Conservation (phyloP, 2,329 filamentous ascomycete species). For the Cladosporium sp. region DNA sequence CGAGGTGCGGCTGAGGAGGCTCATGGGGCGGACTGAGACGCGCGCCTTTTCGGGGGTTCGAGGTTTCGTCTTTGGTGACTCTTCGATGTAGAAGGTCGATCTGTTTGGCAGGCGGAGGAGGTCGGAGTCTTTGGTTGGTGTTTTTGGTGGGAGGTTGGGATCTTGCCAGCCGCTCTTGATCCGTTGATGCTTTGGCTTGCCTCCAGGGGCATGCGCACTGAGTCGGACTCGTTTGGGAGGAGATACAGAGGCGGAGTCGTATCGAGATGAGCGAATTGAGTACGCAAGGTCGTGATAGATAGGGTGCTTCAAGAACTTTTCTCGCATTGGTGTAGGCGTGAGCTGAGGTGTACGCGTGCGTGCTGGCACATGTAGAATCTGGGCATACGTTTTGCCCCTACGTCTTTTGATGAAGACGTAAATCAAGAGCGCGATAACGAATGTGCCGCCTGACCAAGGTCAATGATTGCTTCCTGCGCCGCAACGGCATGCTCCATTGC, state of each 20-base stretch:
- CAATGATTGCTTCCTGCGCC: not conserved
- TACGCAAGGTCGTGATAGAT: conserved; percentile 22
- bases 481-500: not conserved
- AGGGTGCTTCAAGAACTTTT: conserved; percentile 14
- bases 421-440: conserved; percentile 18
- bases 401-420: conserved; percentile 20
- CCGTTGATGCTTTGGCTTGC: not conserved
- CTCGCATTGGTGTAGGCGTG: conserved; percentile 9
- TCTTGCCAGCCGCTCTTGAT: conserved; percentile 7
- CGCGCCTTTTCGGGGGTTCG: not conserved
- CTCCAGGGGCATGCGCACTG: not conserved
- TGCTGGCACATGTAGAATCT: conserved; percentile 20
- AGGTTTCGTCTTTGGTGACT: not conserved
- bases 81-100: conserved; percentile 6
- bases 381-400: conserved; percentile 20
- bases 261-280: conserved; percentile 20
- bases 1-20: not conserved
- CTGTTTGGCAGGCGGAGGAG: not conserved
- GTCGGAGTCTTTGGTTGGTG: not conserved
- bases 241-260: conserved; percentile 8
- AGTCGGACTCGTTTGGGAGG: not conserved
- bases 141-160: not conserved
- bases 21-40: not conserved
- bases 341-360: conserved; percentile 15
- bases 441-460: conserved; percentile 14